Conservation (phyloP, 495 filamentous ascomycete genomes). For the Hyaloscypha finlandica region DNA sequence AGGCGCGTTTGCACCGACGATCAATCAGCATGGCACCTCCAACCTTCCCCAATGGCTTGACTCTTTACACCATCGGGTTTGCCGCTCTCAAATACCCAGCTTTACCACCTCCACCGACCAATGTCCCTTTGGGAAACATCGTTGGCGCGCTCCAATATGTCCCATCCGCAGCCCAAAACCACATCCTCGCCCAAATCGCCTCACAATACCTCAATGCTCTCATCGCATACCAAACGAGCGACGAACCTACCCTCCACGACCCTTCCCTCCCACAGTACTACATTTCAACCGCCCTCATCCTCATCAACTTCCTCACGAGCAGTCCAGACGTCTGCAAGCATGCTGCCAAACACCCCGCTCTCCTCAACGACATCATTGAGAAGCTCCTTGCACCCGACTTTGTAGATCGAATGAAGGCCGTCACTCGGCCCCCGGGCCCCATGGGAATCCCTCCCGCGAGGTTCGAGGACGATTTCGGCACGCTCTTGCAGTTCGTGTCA, state of each 20-base stretch:
- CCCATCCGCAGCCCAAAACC: constrained; percentile 11
- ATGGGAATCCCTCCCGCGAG: constrained; percentile 13
- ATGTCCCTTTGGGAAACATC: constrained; percentile 22
- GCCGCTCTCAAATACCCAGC: constrained; percentile 28
- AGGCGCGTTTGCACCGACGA: neutral
- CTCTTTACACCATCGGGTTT: constrained; percentile 23
- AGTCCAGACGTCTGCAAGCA: constrained; percentile 25
- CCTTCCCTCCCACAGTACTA: constrained; percentile 22
- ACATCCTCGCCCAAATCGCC: constrained; percentile 23
- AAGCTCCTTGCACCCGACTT: constrained; percentile 24
- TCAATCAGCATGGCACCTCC: constrained; percentile 25
- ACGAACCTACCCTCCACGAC: constrained; percentile 25
- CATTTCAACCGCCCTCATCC: constrained; percentile 24
- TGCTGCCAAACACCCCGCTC: constrained; percentile 11
- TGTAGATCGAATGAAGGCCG: constrained; percentile 17
- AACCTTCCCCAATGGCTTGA: constrained; percentile 28
- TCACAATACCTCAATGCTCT: constrained; percentile 27
- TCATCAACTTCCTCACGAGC: constrained; percentile 24
- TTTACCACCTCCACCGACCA: constrained; percentile 18
- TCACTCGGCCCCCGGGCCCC: neutral
- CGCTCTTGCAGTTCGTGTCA: constrained; percentile 26
- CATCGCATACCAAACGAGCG: constrained; percentile 28
- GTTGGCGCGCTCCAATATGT: constrained; percentile 21
- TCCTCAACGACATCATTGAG: constrained; percentile 24
- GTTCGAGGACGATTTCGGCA: constrained; percentile 29